Conservation (phyloP, 2,329 filamentous ascomycete species). For the Graphilbum fragrans region DNA sequence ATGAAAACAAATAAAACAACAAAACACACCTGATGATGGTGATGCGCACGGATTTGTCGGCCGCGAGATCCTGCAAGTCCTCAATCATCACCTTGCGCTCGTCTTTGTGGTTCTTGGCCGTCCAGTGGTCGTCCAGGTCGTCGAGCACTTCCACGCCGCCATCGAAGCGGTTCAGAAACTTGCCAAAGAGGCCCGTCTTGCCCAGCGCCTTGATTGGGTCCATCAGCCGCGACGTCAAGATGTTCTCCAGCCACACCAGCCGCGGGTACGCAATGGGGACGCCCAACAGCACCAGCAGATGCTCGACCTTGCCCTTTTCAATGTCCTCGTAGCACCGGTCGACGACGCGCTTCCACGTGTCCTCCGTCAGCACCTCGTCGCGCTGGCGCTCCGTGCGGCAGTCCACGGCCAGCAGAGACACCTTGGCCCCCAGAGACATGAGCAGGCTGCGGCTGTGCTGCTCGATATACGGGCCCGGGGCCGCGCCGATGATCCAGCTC, state of each 20-base stretch:
- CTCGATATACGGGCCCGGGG: constrained; percentile 80
- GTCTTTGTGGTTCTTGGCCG: constrained; percentile 83
- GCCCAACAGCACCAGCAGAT: constrained; percentile 76
- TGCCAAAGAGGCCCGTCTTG: constrained; percentile 66
- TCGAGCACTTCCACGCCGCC: constrained; percentile 86
- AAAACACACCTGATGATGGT: constrained; percentile 61
- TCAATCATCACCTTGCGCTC: constrained; percentile 81
- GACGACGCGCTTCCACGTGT: constrained; percentile 78
- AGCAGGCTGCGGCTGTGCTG: constrained; percentile 79
- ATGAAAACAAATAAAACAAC: neutral
- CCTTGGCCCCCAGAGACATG: constrained; percentile 65
- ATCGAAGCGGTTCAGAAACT: constrained; percentile 78
- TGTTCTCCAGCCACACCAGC: constrained; percentile 60
- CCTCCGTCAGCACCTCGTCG: constrained; percentile 66
- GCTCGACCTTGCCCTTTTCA: constrained; percentile 71
- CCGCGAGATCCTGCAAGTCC: constrained; percentile 85
- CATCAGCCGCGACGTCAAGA: constrained; percentile 74
- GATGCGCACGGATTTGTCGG: constrained; percentile 81
- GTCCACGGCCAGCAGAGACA: constrained; percentile 79
- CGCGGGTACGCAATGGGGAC: constrained; percentile 75
- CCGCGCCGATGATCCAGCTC: constrained; percentile 75
- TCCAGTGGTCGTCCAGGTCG: constrained; percentile 95
- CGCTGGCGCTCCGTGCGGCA: constrained; percentile 83
- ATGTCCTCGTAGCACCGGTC: constrained; percentile 77
- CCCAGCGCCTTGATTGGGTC: constrained; percentile 83